Conservation (phyloP, 495 filamentous ascomycete genomes). For the Neurospora sp. region DNA sequence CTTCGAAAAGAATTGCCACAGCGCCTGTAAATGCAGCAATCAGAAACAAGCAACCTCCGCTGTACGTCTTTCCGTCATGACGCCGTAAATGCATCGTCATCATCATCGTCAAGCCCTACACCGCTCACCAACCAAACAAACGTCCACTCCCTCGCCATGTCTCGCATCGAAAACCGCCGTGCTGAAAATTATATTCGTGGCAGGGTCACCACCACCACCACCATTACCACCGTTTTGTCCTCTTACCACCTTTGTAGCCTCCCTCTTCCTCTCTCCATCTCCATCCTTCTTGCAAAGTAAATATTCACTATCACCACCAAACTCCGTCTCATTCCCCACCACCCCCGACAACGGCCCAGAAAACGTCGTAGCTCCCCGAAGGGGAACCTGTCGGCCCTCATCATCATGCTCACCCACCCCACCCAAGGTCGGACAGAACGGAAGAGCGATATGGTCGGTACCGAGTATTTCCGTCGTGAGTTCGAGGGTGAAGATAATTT, state of each 20-base stretch:
- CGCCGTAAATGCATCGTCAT: not conserved
- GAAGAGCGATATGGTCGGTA: not conserved
- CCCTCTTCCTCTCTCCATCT: not conserved
- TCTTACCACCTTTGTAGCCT: not conserved
- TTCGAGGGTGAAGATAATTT: not conserved
- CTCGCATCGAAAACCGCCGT: not conserved
- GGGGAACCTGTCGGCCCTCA: not conserved
- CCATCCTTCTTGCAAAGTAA: not conserved
- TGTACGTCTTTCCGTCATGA: not conserved
- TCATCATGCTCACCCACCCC: not conserved
- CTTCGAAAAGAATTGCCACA: not conserved
- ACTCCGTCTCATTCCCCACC: not conserved
- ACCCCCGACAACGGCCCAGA: not conserved
- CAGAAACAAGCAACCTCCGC: not conserved
- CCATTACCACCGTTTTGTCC: not conserved
- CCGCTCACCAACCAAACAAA: not conserved
- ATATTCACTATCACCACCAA: not conserved
- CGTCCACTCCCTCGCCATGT: not conserved
- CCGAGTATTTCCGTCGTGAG: not conserved
- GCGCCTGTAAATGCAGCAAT: not conserved
- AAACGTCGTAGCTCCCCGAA: not conserved
- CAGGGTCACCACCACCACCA: not conserved
- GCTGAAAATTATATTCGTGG: not conserved
- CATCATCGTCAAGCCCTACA: not conserved
- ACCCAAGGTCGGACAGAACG: not conserved